Base-by-base conservation (phyloP, 306 rosid genomes). In the Trichosanthes cucumerina region DNA sequence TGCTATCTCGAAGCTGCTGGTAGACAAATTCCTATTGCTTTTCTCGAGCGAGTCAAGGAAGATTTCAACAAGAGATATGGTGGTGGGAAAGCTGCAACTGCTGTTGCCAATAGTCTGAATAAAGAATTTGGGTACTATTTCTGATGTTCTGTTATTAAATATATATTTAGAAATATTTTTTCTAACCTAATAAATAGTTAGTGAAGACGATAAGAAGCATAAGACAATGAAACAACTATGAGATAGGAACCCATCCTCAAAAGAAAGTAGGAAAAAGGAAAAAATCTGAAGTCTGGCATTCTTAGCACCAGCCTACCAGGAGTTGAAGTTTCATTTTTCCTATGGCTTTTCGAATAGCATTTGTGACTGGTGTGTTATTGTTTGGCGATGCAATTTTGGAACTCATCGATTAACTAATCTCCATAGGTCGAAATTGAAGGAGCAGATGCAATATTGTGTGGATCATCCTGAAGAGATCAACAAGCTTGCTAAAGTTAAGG, bases 381-480 rank as follows among this genome's bases (percentile, higher is more conserved):
- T 13, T 41, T 4, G 47, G 7, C 54, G 66, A 24, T 47, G 9
- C 33, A 21, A 49, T 39, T 33, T 33, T 38, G 13, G 31, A 58
- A 82, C 79, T 33, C 78, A 80, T 76, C 34, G 54, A 28, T 70
- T 52, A 8, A 78, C 43, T 60, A 4, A 58, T 84, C 5, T 79
- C 78, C 62, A 7, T 79, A 95, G 99, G 76, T 86, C 97, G 7
- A 95, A 92, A 83, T 80, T 95, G 86, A 95, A 95, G 82, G 97
- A 88, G 36, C 99, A 95, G 73, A 91, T 95, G 99, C 96, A 95
- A 66, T 95, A 95, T 43, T 92, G 97, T 78, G 86, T 88, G 77
- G 97, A 95, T 81, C 96, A 95, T 80, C 97, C 99, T 1, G 99
- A 95, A 81, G 99, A 95, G 91, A 95, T 95, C 53, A 95, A 78